Percentiles rank a stretch among this genome's conserved stretches.
Conservation (phyloP, 257 asterid genomes). For the Solanum arcanum region DNA sequence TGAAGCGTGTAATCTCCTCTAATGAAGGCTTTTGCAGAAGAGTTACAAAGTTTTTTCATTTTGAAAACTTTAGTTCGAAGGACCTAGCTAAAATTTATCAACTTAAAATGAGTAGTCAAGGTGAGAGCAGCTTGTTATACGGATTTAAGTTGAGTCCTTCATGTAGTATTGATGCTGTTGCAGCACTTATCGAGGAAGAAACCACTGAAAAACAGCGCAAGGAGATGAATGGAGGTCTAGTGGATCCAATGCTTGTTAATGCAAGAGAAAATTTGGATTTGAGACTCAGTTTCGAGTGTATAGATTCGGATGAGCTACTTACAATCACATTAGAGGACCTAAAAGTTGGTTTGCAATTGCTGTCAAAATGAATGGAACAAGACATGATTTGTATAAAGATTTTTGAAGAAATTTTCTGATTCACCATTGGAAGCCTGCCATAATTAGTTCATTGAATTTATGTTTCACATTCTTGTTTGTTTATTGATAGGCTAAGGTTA, state of each 20-base stretch:
- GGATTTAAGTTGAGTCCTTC: conserved; percentile 69
- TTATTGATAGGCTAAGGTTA: background rate
- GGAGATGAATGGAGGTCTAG: background rate
- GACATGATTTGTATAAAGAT: background rate
- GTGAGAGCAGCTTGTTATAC: conserved; percentile 37
- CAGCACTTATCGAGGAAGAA: conserved; percentile 41
- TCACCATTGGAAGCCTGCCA: background rate
- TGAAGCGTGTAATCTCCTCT: conserved; percentile 75
- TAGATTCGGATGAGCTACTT: background rate
- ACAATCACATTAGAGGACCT: background rate
- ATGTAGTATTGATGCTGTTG: conserved; percentile 50
- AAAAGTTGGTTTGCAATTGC: background rate
- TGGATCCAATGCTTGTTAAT: background rate
- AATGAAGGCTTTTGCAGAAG: conserved; percentile 89
- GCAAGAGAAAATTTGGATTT: background rate
- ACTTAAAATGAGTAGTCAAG: conserved; percentile 53
- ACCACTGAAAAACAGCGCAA: conserved; percentile 19
- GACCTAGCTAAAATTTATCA: conserved; percentile 70
- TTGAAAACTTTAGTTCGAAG: conserved; percentile 54
- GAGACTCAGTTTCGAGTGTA: background rate
- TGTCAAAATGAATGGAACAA: background rate
- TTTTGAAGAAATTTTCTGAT: background rate
- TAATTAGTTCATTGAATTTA: background rate
- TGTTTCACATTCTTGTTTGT: background rate
- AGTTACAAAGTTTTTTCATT: conserved; percentile 75